Percentiles rank a stretch among this genome's conserved stretches.
Evolutionary conservation across 2,329 filamentous ascomycete genomes (phyloP).

Genomic region (Gliomastix tumulicola): DNA sequence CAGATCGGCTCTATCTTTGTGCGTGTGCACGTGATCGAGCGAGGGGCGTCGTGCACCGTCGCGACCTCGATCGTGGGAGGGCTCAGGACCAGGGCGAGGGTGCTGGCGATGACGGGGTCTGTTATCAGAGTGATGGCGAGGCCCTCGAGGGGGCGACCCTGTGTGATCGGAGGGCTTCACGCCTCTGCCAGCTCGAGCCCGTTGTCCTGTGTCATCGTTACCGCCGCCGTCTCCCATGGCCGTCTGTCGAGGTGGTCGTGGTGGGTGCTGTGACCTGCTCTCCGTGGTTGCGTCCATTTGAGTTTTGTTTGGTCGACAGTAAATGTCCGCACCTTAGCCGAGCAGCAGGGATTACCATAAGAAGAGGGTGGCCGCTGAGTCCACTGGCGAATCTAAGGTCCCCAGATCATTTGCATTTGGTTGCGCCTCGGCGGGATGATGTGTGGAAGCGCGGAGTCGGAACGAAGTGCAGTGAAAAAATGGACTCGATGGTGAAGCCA

Average conservation of each 20-base stretch:
- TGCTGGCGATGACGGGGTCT: slow-evolving; percentile 23
- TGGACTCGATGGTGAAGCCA: too few relatives aligned
- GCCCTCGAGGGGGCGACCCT: slow-evolving; percentile 21
- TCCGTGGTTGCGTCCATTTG: slow-evolving; percentile 14
- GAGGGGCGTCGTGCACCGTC: slow-evolving; percentile 18
- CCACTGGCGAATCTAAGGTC: too few relatives aligned
- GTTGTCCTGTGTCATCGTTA: slow-evolving; percentile 27
- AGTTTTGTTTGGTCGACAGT: not conserved
- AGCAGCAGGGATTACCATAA: too few relatives aligned
- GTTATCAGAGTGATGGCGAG: slow-evolving; percentile 18
- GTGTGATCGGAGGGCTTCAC: slow-evolving; percentile 20
- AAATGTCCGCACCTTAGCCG: slow-evolving; percentile 1
- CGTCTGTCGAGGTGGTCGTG: slow-evolving; percentile 28
- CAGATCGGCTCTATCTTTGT: slow-evolving; percentile 24
- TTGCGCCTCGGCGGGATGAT: too few relatives aligned
- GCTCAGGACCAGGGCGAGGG: too few relatives aligned
- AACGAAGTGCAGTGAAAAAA: too few relatives aligned
- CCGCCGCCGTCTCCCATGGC: slow-evolving; percentile 31
- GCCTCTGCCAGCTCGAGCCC: slow-evolving; percentile 26
- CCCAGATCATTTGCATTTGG: too few relatives aligned
- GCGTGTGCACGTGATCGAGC: slow-evolving; percentile 15
- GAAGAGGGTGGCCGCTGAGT: too few relatives aligned
- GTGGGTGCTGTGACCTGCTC: slow-evolving; percentile 17
- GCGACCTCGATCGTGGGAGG: slow-evolving; percentile 23
- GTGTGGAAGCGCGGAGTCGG: too few relatives aligned